Percentiles rank a stretch among this genome's conserved stretches.
phyloP scores from a whole-genome alignment of 225 moss, liverwort and hornwort species.

The Polytrichum formosum region DNA sequence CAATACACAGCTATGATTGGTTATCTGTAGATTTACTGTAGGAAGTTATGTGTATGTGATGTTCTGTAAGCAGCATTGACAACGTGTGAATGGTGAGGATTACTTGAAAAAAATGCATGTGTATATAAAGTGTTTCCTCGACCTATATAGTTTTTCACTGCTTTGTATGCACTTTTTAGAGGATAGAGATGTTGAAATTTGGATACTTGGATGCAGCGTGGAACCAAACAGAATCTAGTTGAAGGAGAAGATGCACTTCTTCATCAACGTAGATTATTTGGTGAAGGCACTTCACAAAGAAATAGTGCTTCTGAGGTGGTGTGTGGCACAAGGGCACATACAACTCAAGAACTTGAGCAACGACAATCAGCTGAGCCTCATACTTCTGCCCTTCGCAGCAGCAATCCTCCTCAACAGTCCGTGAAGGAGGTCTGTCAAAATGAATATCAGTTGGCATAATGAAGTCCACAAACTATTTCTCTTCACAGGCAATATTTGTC shows the following conservation, averaged over 20 bases:
- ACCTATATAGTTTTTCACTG: no score
- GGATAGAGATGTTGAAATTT: no score
- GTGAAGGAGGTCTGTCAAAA: conserved; percentile 22
- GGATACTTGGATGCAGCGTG: neutral
- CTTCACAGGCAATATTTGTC: neutral
- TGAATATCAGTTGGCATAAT: neutral
- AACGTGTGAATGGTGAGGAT: no score
- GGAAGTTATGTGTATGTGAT: no score
- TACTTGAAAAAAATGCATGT: no score
- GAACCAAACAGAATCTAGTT: neutral
- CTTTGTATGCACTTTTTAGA: no score
- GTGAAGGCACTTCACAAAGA: conserved; percentile 24
- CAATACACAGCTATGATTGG: no score
- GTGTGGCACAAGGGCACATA: conserved; percentile 50
- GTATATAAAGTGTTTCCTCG: no score
- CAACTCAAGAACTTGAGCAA: conserved; percentile 44
- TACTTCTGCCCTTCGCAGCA: conserved; percentile 19
- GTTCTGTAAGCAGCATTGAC: no score
- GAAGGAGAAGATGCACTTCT: conserved; percentile 22
- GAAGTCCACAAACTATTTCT: neutral
- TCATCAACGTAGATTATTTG: conserved; percentile 31
- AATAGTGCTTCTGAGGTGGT: conserved; percentile 29
- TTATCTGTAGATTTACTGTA: no score
- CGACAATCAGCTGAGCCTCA: conserved; percentile 30
- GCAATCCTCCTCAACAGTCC: conserved; percentile 23